Conservation (phyloP, 306 rosid genomes). For the Canavalia gladiata region DNA sequence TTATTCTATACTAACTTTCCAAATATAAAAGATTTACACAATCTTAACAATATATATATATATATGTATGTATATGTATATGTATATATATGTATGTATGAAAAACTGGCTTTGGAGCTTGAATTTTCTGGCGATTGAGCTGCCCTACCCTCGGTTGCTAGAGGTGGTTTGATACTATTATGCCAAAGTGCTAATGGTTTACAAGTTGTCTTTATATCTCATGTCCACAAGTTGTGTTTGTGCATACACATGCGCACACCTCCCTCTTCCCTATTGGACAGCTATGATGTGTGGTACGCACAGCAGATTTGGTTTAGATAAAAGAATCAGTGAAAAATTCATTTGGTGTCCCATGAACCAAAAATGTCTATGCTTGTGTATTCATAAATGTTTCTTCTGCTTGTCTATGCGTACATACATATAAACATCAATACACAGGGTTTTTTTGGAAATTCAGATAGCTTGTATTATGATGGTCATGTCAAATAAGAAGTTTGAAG, state of each 20-base stretch:
- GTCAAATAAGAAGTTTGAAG: constrained; percentile 2
- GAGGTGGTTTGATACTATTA: background rate
- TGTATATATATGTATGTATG: background rate
- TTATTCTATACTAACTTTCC: too few relatives aligned
- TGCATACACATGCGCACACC: background rate
- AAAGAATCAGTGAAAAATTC: background rate
- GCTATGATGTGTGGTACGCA: background rate
- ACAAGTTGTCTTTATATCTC: background rate
- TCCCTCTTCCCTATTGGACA: too few relatives aligned
- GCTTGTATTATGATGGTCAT: constrained; percentile 22
- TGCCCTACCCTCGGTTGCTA: background rate
- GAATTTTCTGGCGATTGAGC: background rate
- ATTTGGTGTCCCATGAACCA: background rate
- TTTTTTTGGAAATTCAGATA: constrained; percentile 29
- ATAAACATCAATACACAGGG: constrained; percentile 9
- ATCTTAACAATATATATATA: too few relatives aligned
- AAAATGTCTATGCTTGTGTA: constrained; percentile 3
- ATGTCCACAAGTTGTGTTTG: background rate
- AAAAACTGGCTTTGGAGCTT: constrained; percentile 27
- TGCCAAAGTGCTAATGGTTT: background rate
- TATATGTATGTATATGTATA: too few relatives aligned
- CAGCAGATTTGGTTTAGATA: background rate
- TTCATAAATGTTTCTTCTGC: constrained; percentile 7
- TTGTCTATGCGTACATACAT: constrained; percentile 15
- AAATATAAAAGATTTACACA: too few relatives aligned